These are phyloP conservation scores for Cryphonectria parasitica DNA, from an alignment of 2,329 filamentous ascomycete genomes.

Conservation along the genomic window DNA sequence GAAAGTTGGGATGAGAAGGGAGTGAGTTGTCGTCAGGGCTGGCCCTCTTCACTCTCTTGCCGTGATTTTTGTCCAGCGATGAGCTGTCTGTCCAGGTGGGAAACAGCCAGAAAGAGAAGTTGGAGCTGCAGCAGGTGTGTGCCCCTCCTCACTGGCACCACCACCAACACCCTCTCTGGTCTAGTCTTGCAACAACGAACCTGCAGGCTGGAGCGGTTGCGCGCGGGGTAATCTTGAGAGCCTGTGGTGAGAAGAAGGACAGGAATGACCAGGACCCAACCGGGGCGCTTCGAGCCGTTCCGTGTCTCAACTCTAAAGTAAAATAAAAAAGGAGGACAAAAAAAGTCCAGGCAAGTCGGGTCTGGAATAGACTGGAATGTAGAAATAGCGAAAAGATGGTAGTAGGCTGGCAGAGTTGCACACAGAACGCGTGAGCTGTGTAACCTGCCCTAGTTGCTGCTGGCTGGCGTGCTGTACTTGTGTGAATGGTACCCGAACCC, in stretches of 20 bases:
- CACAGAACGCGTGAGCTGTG: neutral
- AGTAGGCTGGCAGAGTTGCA: neutral
- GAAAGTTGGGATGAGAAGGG: neutral
- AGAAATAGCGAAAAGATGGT: neutral
- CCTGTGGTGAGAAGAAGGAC: neutral
- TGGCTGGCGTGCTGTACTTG: neutral
- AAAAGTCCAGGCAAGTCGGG: neutral
- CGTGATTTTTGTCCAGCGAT: neutral
- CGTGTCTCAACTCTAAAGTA: conserved; percentile 22
- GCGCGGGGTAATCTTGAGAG: neutral
- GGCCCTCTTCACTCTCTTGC: neutral
- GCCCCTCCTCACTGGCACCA: conserved; percentile 27
- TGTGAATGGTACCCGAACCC: neutral
- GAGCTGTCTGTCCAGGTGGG: conserved; percentile 11
- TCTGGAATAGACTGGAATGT: conserved; percentile 12
- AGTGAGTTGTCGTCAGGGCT: neutral
- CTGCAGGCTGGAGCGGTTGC: neutral
- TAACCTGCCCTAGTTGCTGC: neutral
- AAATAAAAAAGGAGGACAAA: conserved; percentile 4
- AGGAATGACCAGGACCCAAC: neutral
- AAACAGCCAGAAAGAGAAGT: conserved; percentile 17
- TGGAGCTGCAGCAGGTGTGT: conserved; percentile 23
- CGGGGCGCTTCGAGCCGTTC: conserved; percentile 14
- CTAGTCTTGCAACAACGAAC: neutral
- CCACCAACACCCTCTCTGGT: conserved; percentile 7